Conservation (phyloP, 2,329 filamentous ascomycete genomes). For the Colletotrichum agaves region DNA sequence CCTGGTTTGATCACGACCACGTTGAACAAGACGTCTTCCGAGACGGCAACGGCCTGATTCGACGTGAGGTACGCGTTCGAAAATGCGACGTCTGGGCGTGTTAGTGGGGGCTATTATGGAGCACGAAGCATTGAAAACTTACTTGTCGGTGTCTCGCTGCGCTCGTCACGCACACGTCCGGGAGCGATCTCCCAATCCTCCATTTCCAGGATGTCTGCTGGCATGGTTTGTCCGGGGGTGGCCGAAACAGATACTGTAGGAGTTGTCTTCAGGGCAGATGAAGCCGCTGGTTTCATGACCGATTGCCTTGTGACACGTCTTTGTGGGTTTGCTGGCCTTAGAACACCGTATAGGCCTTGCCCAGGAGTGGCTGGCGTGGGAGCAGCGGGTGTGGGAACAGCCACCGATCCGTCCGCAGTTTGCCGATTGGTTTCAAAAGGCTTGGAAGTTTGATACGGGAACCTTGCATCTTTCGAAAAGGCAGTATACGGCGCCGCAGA, state of each 20-base stretch:
- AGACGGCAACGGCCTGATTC: conserved; percentile 49
- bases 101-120: background rate
- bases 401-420: background rate
- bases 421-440: background rate
- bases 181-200: conserved; percentile 59
- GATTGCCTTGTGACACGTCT: conserved; percentile 25
- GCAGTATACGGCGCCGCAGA: background rate
- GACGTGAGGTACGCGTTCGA: conserved; percentile 55
- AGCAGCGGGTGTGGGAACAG: background rate
- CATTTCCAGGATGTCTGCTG: conserved; percentile 45
- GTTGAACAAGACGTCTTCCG: conserved; percentile 53
- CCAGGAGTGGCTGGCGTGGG: too few species aligned
- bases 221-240: background rate
- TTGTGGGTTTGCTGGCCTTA: background rate
- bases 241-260: background rate
- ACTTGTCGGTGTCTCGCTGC: conserved; percentile 46
- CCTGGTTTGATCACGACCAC: conserved; percentile 54
- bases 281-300: background rate
- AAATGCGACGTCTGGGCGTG: conserved; percentile 52
- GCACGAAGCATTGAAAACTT: conserved; percentile 37
- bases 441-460: background rate
- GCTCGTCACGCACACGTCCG: conserved; percentile 49
- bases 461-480: background rate
- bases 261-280: background rate
- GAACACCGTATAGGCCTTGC: too few species aligned